A percentile compares a stretch with the other conserved stretches of the same genome.
These are phyloP conservation scores for Yamadazyma dushanensis DNA, from an alignment of 1,139 yeast genomes.

Conservation along the genomic window DNA sequence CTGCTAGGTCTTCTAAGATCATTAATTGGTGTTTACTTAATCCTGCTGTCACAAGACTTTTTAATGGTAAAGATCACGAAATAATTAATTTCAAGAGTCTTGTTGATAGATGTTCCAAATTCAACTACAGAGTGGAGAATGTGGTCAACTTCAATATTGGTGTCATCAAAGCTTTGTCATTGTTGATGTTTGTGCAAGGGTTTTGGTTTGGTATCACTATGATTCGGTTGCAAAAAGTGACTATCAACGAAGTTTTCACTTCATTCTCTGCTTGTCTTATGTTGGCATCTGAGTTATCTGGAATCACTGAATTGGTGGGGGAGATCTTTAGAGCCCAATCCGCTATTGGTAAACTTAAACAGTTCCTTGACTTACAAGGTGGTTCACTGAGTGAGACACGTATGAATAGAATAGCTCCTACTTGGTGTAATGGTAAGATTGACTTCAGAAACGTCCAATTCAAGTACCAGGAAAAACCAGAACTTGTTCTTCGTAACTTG, in stretches of 20 bases:
- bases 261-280: conserved; percentile 80
- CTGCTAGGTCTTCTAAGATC: conserved; percentile 58
- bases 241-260: conserved; percentile 68
- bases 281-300: conserved; percentile 59
- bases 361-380: conserved; percentile 18
- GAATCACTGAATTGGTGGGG: conserved; percentile 53
- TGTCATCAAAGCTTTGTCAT: conserved; percentile 52
- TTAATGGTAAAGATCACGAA: conserved; percentile 60
- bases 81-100: conserved; percentile 37
- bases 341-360: conserved; percentile 46
- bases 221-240: conserved; percentile 49
- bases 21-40: conserved; percentile 71
- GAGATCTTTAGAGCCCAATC: conserved; percentile 63
- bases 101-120: conserved; percentile 44
- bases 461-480: conserved; percentile 58
- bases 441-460: conserved; percentile 55
- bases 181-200: conserved; percentile 84
- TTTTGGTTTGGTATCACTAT: conserved; percentile 84
- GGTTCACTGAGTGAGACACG: too few relatives aligned
- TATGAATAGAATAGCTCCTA: conserved; percentile 34
- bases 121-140: conserved; percentile 48
- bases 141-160: conserved; percentile 61
- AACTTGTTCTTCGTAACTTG: conserved; percentile 46
- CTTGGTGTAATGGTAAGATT: conserved; percentile 44
- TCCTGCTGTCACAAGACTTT: conserved; percentile 59